These are phyloP conservation scores for Aureobasidium uvarum DNA, from an alignment of 2,329 filamentous ascomycete genomes.

Conservation along the genomic window DNA sequence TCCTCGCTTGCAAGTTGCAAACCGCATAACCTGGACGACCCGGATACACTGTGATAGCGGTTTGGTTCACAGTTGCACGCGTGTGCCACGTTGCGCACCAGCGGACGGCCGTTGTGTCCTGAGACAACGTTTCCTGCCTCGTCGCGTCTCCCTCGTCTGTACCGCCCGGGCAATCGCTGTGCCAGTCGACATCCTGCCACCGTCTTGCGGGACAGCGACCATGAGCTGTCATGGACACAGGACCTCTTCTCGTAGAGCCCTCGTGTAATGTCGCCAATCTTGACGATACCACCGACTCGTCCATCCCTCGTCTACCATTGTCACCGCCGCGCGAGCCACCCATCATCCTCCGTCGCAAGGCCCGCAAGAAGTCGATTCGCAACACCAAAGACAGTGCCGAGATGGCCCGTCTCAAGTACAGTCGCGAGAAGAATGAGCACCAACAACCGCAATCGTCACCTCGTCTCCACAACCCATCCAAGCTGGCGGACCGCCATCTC, in stretches of 20 bases:
- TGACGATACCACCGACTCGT: neutral
- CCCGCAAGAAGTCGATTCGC: constrained; percentile 26
- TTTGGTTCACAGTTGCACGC: neutral
- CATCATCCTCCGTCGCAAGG: constrained; percentile 3
- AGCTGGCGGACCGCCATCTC: constrained; percentile 37
- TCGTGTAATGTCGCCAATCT: neutral
- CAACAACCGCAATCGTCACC: constrained; percentile 13
- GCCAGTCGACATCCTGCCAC: neutral
- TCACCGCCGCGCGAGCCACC: constrained; percentile 14
- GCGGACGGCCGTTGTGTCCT: constrained; percentile 12
- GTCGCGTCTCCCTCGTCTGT: constrained; percentile 10
- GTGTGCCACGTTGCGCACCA: constrained; percentile 15
- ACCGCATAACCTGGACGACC: neutral
- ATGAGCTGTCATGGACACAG: constrained; percentile 24
- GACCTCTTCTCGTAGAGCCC: constrained; percentile 1
- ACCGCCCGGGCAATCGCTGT: neutral
- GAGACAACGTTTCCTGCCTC: constrained; percentile 17
- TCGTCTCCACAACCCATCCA: neutral
- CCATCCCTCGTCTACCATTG: neutral
- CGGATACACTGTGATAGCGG: neutral
- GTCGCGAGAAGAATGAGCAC: constrained; percentile 4
- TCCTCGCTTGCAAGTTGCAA: neutral
- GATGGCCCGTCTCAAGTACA: constrained; percentile 20
- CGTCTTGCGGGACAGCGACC: constrained; percentile 4
- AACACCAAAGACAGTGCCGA: constrained; percentile 28